Conservation (phyloP, 78 protist genomes). For the Polysphondylium violaceum region DNA sequence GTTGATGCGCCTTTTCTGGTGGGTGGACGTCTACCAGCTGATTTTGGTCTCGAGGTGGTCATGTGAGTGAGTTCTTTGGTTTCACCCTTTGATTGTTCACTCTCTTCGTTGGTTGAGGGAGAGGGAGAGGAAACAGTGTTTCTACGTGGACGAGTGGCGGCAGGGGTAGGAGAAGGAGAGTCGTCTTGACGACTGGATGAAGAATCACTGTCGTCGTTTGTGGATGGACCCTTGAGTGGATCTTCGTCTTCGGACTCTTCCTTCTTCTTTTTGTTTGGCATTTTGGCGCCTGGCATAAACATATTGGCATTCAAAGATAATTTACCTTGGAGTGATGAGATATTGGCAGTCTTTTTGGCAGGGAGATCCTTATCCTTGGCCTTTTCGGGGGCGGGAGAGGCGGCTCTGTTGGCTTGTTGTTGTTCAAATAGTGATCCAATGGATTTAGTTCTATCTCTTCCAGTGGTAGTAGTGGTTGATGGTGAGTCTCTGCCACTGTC, state of each 20-base stretch:
- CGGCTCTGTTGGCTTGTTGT: constrained; percentile 15
- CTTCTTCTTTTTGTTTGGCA: constrained; percentile 51
- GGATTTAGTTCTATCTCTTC: constrained; percentile 12
- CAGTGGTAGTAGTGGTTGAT: not conserved
- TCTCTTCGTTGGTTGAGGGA: not conserved
- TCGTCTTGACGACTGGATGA: not conserved
- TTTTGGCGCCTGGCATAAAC: constrained; percentile 71
- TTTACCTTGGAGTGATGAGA: constrained; percentile 55
- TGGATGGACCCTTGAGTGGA: not conserved
- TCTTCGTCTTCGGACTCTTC: constrained; percentile 13
- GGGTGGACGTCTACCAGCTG: constrained; percentile 78
- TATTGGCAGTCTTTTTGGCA: constrained; percentile 55
- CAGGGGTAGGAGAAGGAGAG: constrained; percentile 17
- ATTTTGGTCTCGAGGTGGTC: constrained; percentile 63
- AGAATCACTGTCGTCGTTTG: constrained; percentile 27
- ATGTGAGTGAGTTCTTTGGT: constrained; percentile 27
- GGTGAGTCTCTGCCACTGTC: not conserved
- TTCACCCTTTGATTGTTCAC: not conserved
- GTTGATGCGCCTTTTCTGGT: constrained; percentile 27
- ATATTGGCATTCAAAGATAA: constrained; percentile 68
- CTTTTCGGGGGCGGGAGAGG: not conserved
- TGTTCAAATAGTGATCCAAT: constrained; percentile 60
- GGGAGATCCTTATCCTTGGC: not conserved
- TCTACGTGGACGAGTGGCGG: constrained; percentile 24
- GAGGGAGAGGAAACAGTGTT: not conserved